These are phyloP conservation scores for Leishmania gerbilli DNA, from an alignment of 208 protist species.

Conservation along the genomic window DNA sequence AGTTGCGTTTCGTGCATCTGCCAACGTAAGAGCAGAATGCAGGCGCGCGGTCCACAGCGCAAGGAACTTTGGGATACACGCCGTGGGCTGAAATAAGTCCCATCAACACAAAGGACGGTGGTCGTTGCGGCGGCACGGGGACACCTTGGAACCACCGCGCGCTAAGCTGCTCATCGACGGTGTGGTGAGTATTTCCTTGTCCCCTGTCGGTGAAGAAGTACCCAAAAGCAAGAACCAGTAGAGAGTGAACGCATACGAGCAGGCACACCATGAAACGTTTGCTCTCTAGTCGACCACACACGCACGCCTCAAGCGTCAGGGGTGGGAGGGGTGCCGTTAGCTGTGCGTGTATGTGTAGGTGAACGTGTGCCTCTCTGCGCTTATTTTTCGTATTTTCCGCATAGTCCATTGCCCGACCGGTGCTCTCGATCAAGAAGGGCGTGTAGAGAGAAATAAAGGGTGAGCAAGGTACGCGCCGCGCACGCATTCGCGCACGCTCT, in stretches of 20 bases:
- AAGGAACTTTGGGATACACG: background rate
- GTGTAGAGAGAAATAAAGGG: background rate
- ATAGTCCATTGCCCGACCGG: background rate
- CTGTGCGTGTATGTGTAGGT: background rate
- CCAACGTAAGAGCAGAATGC: background rate
- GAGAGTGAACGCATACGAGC: background rate
- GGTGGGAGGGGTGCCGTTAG: background rate
- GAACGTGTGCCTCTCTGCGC: background rate
- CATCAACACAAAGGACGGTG: background rate
- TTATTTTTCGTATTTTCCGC: background rate
- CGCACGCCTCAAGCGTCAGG: background rate
- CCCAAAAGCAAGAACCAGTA: background rate
- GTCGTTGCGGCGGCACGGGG: background rate
- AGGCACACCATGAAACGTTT: background rate
- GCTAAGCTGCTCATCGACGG: background rate
- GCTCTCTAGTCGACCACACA: background rate
- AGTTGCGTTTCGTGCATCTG: background rate
- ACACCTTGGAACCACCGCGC: background rate
- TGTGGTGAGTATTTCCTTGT: background rate
- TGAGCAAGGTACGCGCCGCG: background rate
- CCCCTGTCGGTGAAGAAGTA: background rate
- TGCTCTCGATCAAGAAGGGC: background rate
- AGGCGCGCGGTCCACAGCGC: background rate
- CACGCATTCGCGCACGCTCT: background rate
- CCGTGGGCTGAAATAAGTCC: background rate